Base-by-base conservation (phyloP, 2,329 filamentous ascomycete genomes). In the Celoporthe dispersa region DNA sequence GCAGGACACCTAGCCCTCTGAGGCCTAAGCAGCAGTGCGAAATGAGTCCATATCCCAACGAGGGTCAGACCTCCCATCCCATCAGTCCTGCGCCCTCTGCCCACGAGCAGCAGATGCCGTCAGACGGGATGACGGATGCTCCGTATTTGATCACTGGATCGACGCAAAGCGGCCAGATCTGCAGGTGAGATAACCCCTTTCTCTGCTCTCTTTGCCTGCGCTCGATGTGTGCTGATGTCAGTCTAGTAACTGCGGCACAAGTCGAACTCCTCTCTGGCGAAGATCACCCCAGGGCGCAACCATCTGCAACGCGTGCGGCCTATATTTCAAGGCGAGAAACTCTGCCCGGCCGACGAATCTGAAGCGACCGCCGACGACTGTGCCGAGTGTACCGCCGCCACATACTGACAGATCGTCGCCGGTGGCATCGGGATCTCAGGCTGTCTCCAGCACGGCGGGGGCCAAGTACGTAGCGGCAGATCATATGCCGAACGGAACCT, bases 281-380 rank as follows among this genome's bases (percentile, higher is more conserved):
- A 89, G 96, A 77, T 97, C 95, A 22, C 95, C 95, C 0, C 91
- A 94, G 76, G 96, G 96, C 39, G 92, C 94, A 68, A 98, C 94
- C 37, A 98, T 99, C 71, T 99, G 96, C 83, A 99, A 99, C 81
- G 96, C 96, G 7, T 99, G 96, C 78, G 96, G 96, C 57, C 86
- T 99, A 22, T 99, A 99, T 80, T 85, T 93, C 73, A 98, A 98
- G 80, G 94, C 95, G 12, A 90, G 96, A 74, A 98, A 98, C 78
- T 92, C 95, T 72, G 90, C 93, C 75, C 90, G 96, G 65, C 96
- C 96, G 19, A 96, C 94, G 8, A 97, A 94, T 76, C 84, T 98
- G 70, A 98, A 97, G 82, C 91, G 94, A 72, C 89, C 92, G 14
- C 86, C 89, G 4, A 85, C 84, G 66, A 80, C 86, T 35, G 80